These are phyloP conservation scores for Cryptococcus hybrid DNA, from an alignment of 1,284 basidiomycete genomes.

Conservation along the genomic window DNA sequence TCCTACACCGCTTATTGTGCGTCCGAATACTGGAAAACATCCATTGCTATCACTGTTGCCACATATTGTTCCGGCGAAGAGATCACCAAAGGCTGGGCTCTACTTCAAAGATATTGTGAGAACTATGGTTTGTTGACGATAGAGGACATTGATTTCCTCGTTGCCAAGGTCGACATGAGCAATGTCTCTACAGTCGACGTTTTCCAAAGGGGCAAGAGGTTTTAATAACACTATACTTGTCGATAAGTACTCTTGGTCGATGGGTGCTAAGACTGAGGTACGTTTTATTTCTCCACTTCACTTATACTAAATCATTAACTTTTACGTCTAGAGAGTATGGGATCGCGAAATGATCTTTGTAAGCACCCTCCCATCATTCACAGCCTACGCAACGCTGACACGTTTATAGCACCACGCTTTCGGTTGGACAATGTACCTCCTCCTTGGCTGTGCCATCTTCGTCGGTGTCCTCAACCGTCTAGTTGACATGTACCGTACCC, in stretches of 20 bases:
- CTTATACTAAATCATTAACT: not conserved
- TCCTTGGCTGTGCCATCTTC: conserved; percentile 14
- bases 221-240: conserved; percentile 14
- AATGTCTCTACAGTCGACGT: conserved; percentile 3
- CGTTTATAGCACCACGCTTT: conserved; percentile 22
- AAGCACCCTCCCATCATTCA: not conserved
- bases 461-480: conserved; percentile 18
- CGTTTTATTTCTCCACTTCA: not conserved
- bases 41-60: conserved; percentile 16
- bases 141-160: not conserved
- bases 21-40: not conserved
- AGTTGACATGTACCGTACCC: conserved; percentile 4
- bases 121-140: conserved; percentile 2
- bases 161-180: not conserved
- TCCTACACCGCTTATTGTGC: not conserved
- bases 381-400: not conserved
- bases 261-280: conserved; percentile 14
- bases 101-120: conserved; percentile 4
- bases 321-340: conserved; percentile 9
- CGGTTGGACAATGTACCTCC: conserved; percentile 22
- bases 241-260: conserved; percentile 2
- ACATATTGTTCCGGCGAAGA: conserved; percentile 13
- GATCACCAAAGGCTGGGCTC: conserved; percentile 9
- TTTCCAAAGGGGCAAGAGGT: not conserved
- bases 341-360: conserved; percentile 10